Base-by-base conservation (phyloP, 2,329 filamentous ascomycete genomes). In the Fusarium pseudocircinatum region DNA sequence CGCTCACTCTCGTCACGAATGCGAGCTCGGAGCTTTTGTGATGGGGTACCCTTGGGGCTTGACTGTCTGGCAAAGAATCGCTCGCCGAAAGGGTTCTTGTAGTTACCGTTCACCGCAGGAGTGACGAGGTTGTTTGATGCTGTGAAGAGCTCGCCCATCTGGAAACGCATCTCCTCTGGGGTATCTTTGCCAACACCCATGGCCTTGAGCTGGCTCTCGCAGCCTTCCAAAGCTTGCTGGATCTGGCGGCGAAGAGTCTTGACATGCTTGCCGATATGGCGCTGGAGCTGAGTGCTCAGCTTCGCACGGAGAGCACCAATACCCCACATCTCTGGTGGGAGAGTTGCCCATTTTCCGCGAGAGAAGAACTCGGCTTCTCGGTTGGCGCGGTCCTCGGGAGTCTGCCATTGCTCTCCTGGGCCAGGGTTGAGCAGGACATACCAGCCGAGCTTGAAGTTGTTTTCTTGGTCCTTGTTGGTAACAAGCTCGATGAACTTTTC, bases 401-500 rank as follows among this genome's bases (percentile, higher is more conserved):
- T 79, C 1, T 82, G 82, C 85, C 85, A 87, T 9, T 80, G 78
- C 71, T 88, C 84, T 13, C 83, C 84, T 0, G 84, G 82, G 0
- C 85, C 85, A 0, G 86, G 86, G 67, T 88, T 88, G 24, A 88
- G 81, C 26, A 88, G 77, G 18, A 87, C 84, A 44, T 83, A 88
- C 86, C 86, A 88, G 32, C 86, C 86, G 2, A 87, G 83, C 69
- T 84, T 85, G 78, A 87, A 87, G 74, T 85, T 78, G 77, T 88
- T 88, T 46, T 85, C 82, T 34, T 80, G 81, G 69, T 88, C 86
- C 72, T 85, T 83, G 77, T 87, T 87, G 68, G 82, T 83, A 30
- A 88, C 83, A 8, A 88, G 83, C n/a, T 85, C 85, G 43, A 88
- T 85, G 73, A 88, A 88, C 75, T 87, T 87, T 68, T 87, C 85